phyloP scores from a whole-genome alignment of 108 stramenopile species.

The Parietichytrium sp. region DNA sequence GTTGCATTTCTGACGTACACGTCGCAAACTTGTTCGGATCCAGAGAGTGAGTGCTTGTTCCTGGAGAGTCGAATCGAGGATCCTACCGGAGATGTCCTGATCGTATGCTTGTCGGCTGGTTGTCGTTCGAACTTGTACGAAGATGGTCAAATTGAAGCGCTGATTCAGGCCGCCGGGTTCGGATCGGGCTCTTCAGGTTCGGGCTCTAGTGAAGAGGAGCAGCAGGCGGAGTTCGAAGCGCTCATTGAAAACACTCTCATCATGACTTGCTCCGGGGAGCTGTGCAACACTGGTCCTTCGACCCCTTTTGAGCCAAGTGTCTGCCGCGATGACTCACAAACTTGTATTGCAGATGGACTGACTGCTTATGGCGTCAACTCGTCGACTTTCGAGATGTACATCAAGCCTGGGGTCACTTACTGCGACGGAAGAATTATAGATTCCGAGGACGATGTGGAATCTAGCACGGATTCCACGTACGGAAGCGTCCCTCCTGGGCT shows the following conservation, averaged over 20 bases:
- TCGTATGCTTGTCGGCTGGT: background rate
- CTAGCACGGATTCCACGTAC: no score
- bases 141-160: background rate
- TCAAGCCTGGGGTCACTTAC: background rate
- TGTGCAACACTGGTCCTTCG: background rate
- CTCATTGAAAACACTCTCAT: background rate
- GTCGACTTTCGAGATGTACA: background rate
- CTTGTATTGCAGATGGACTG: background rate
- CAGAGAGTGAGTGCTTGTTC: background rate
- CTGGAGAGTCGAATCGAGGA: background rate
- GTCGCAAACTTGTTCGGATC: background rate
- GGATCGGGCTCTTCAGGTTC: background rate
- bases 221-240: background rate
- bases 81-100: no score
- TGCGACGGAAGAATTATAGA: no score
- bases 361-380: background rate
- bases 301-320: conserved; percentile 12
- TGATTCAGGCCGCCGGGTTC: background rate
- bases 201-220: background rate
- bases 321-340: background rate
- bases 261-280: background rate
- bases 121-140: background rate
- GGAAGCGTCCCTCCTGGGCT: no score
- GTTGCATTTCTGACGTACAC: background rate
- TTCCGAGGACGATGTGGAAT: no score